Evolutionary conservation across 2,329 filamentous ascomycete genomes (phyloP).

Genomic region (Ascochyta viciae-villosae): DNA sequence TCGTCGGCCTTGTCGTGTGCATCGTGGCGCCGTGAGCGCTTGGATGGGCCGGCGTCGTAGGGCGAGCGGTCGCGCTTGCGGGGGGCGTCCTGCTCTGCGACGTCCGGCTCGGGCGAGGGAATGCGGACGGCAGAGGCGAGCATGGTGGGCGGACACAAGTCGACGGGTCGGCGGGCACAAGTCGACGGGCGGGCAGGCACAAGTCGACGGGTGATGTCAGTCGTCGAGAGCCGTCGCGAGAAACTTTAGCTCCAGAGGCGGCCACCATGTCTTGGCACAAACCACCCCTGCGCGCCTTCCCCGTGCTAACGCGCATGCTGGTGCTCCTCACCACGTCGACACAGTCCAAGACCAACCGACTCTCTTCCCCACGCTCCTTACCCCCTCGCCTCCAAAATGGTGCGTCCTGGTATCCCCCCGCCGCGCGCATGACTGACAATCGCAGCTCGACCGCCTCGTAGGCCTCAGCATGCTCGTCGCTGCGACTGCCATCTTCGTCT

Average conservation of each 20-base stretch:
- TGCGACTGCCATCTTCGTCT: constrained; percentile 77
- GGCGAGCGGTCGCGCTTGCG: constrained; percentile 64
- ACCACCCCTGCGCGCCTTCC: constrained; percentile 8
- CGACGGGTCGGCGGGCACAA: not conserved
- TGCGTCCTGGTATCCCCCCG: constrained; percentile 4
- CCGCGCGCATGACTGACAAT: constrained; percentile 1
- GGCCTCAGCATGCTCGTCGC: constrained; percentile 78
- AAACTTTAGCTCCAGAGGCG: constrained; percentile 34
- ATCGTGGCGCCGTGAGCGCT: constrained; percentile 46
- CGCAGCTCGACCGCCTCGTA: constrained; percentile 86
- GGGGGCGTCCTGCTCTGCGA: constrained; percentile 54
- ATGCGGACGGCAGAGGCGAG: constrained; percentile 62
- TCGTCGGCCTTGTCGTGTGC: constrained; percentile 47
- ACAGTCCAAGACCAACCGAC: constrained; percentile 2
- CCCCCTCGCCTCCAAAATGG: constrained; percentile 11
- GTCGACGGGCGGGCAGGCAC: no score
- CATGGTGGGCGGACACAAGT: constrained; percentile 29
- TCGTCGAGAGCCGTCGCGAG: constrained; percentile 14
- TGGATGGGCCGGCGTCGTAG: constrained; percentile 40
- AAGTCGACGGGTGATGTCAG: no score
- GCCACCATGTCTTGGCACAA: constrained; percentile 4
- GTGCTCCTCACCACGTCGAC: constrained; percentile 14
- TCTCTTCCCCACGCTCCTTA: constrained; percentile 19
- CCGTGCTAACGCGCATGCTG: not conserved
- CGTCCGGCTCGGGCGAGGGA: constrained; percentile 60